Evolutionary conservation across 2,329 filamentous ascomycete species (phyloP).

Genomic region (Fusarium tuaranense): DNA sequence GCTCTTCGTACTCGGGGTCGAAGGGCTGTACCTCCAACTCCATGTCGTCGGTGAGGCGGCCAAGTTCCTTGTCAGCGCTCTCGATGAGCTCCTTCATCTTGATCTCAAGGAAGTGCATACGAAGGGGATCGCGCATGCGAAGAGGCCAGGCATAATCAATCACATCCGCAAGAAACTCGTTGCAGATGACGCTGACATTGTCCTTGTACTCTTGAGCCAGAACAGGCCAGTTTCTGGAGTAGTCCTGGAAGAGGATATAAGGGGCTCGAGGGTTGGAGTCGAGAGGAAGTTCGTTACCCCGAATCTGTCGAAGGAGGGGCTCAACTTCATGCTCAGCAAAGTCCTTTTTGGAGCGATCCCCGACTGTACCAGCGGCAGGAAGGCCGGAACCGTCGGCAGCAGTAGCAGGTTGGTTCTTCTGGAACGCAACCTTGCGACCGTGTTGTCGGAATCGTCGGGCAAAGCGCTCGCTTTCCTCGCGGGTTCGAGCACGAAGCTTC

Average conservation of each 20-base stretch:
- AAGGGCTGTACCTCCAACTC: constrained; percentile 65
- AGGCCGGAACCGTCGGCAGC: constrained; percentile 35
- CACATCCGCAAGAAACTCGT: constrained; percentile 64
- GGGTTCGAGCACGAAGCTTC: constrained; percentile 62
- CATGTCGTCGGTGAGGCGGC: constrained; percentile 61
- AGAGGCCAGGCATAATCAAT: constrained; percentile 63
- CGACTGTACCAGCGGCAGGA: constrained; percentile 47
- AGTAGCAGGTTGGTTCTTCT: constrained; percentile 35
- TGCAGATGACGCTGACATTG: constrained; percentile 65
- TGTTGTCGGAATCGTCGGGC: constrained; percentile 61
- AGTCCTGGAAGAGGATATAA: constrained; percentile 66
- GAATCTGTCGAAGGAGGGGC: constrained; percentile 61
- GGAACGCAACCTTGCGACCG: constrained; percentile 62
- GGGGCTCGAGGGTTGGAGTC: constrained; percentile 65
- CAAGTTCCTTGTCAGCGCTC: constrained; percentile 60
- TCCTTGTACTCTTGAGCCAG: constrained; percentile 66
- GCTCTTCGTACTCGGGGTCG: constrained; percentile 65
- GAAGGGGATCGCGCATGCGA: constrained; percentile 64
- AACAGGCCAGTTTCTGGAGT: constrained; percentile 64
- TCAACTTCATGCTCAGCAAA: constrained; percentile 63
- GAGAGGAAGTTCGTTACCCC: constrained; percentile 64
- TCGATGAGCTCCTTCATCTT: constrained; percentile 61
- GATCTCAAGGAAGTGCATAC: constrained; percentile 61
- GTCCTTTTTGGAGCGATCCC: constrained; percentile 57
- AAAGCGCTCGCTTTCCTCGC: constrained; percentile 65